These are phyloP conservation scores for Fraxinus angustifolia DNA, from an alignment of 305 asterid genomes.

Conservation along the genomic window DNA sequence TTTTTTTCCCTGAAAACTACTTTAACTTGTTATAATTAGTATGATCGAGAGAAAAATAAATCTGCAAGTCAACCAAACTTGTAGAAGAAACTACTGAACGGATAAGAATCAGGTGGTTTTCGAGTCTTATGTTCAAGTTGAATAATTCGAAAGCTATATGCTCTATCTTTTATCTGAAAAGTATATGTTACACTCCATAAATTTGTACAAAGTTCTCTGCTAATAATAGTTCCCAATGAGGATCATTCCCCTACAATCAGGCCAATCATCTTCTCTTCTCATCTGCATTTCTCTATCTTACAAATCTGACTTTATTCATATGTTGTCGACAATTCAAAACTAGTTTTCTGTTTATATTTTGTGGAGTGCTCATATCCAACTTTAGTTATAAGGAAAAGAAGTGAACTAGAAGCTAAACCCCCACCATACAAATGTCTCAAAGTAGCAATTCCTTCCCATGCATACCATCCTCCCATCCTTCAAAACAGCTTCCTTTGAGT, in stretches of 20 bases:
- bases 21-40: not conserved
- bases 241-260: no score
- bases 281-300: not conserved
- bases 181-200: not conserved
- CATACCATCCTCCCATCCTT: conserved; percentile 49
- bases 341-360: conserved; percentile 28
- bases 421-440: conserved; percentile 55
- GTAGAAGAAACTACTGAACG: not conserved
- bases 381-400: conserved; percentile 50
- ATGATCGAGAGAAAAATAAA: not conserved
- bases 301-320: not conserved
- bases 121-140: no score
- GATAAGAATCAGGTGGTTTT: no score
- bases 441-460: conserved; percentile 55
- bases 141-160: not conserved
- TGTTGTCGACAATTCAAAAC: conserved; percentile 23
- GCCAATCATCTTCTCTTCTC: not conserved
- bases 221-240: not conserved
- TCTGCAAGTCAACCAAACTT: not conserved
- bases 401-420: conserved; percentile 40
- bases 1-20: not conserved
- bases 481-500: conserved; percentile 24
- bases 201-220: not conserved
- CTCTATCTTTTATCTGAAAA: no score
- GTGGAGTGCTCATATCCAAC: conserved; percentile 36